These are phyloP conservation scores for Ascocoryne sarcoides DNA, from an alignment of 2,329 filamentous ascomycete genomes.

Conservation along the genomic window DNA sequence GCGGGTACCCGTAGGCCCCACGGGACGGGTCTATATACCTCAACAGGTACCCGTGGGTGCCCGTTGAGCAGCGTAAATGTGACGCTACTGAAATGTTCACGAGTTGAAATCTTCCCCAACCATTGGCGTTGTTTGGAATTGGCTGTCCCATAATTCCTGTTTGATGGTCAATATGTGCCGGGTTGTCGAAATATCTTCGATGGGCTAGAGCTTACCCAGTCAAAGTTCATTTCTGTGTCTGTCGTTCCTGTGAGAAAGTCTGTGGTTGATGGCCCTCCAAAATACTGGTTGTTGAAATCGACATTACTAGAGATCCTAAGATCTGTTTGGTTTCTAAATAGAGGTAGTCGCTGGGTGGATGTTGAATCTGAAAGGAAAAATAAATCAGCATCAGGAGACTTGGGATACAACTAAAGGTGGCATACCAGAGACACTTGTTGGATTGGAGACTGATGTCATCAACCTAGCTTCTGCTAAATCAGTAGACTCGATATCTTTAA, in stretches of 20 bases:
- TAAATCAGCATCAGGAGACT: neutral
- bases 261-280: slow-evolving; percentile 2
- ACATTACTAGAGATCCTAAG: neutral
- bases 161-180: neutral
- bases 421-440: slow-evolving; percentile 4
- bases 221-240: slow-evolving; percentile 10
- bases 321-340: neutral
- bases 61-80: no score
- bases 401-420: neutral
- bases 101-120: slow-evolving; percentile 3
- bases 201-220: slow-evolving; percentile 7
- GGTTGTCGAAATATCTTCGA: slow-evolving; percentile 2
- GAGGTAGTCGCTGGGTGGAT: neutral
- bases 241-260: slow-evolving; percentile 4
- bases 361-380: neutral
- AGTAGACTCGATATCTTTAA: slow-evolving; percentile 5
- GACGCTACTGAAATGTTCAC: neutral
- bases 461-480: neutral
- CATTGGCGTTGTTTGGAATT: slow-evolving; percentile 5
- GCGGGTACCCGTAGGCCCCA: no score
- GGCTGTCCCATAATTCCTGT: slow-evolving; percentile 11
- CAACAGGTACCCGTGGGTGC: no score
- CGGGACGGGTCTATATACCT: no score
- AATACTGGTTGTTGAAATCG: slow-evolving; percentile 3
- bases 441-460: neutral